A percentile compares a stretch with the other conserved stretches of the same genome.
These are phyloP conservation scores for Alternaria sp. DNA, from an alignment of 2,329 filamentous ascomycete genomes.

Conservation along the genomic window DNA sequence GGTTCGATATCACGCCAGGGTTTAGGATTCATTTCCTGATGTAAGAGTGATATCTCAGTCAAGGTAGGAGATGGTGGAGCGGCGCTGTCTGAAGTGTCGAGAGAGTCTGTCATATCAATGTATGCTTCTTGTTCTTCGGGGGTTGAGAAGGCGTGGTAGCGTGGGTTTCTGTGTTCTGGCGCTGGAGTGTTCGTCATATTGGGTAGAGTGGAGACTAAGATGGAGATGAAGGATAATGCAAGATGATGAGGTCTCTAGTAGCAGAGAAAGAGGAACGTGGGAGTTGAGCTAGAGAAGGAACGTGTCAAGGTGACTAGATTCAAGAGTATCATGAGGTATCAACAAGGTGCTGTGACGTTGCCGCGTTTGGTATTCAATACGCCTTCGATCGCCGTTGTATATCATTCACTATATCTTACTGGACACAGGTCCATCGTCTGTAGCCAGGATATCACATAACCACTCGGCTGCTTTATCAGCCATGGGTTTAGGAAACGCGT, in stretches of 20 bases:
- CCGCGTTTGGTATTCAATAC: neutral
- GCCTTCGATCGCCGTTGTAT: neutral
- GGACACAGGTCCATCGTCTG: conserved; percentile 16
- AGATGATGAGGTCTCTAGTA: too few relatives aligned
- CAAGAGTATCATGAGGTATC: too few relatives aligned
- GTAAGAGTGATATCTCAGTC: too few relatives aligned
- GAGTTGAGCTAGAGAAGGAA: too few relatives aligned
- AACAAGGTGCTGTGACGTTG: neutral
- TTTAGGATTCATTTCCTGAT: too few relatives aligned
- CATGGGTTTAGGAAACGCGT: conserved; percentile 75
- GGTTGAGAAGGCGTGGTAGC: conserved; percentile 2
- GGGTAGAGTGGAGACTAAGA: too few relatives aligned
- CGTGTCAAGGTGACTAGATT: too few relatives aligned
- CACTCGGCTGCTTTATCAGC: conserved; percentile 71
- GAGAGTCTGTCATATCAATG: neutral
- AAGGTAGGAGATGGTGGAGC: too few relatives aligned
- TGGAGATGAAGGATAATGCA: neutral
- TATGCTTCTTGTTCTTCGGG: neutral
- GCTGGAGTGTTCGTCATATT: neutral
- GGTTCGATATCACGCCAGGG: too few relatives aligned
- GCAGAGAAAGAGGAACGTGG: too few relatives aligned
- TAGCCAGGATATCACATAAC: conserved; percentile 57
- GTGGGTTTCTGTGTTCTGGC: neutral
- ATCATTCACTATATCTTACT: conserved; percentile 39
- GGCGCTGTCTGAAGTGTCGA: neutral